phyloP scores from a whole-genome alignment of 148 eudicot genomes.

The Nyssa sinensis region DNA sequence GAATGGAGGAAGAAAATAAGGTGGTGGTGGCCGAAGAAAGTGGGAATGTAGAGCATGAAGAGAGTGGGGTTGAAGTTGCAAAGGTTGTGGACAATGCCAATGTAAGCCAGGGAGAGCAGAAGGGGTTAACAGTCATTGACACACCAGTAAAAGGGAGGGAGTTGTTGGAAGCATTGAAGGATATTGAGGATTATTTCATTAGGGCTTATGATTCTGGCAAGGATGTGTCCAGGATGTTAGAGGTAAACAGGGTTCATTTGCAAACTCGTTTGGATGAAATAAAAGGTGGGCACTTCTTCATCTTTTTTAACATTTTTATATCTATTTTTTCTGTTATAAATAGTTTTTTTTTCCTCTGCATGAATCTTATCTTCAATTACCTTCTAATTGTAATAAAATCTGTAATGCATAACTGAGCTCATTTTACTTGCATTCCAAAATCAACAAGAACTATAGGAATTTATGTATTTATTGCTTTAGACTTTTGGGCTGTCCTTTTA shows the following conservation, averaged over 20 bases:
- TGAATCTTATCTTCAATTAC: not conserved
- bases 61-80: conserved; percentile 35
- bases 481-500: not conserved
- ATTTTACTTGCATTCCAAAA: too few species aligned
- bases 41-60: conserved; percentile 16
- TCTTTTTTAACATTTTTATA: too few species aligned
- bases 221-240: conserved; percentile 77
- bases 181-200: conserved; percentile 78
- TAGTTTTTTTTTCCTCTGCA: not conserved
- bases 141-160: conserved; percentile 67
- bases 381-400: too few species aligned
- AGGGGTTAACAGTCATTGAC: conserved; percentile 62
- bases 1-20: conserved; percentile 24
- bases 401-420: too few species aligned
- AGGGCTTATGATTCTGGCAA: conserved; percentile 87
- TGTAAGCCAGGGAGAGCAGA: conserved; percentile 37
- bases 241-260: conserved; percentile 72
- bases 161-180: conserved; percentile 79
- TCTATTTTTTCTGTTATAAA: conserved; percentile 10
- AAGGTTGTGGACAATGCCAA: conserved; percentile 33
- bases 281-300: conserved; percentile 60
- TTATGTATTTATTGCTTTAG: too few species aligned
- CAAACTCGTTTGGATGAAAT: conserved; percentile 81
- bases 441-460: too few species aligned
- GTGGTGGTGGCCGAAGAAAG: conserved; percentile 23